These are phyloP conservation scores for Sordariomycetes sp. DNA, from an alignment of 2,329 filamentous ascomycete species.

Conservation along the genomic window DNA sequence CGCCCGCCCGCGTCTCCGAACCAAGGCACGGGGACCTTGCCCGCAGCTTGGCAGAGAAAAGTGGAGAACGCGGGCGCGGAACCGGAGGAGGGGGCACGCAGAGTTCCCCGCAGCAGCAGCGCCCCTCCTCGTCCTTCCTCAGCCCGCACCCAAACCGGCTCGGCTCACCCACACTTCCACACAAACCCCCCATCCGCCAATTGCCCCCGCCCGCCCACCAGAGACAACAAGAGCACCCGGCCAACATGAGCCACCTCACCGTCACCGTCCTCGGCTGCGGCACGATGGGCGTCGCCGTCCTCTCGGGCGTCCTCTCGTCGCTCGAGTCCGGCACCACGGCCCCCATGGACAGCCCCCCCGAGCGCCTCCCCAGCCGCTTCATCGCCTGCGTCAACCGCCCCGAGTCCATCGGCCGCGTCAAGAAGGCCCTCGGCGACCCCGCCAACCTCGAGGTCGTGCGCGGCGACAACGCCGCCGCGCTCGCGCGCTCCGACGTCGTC, in stretches of 20 bases:
- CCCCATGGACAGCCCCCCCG: conserved; percentile 20
- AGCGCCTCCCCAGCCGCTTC: conserved; percentile 58
- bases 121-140: no score
- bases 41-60: no score
- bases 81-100: no score
- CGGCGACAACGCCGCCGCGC: conserved; percentile 58
- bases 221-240: background rate
- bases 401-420: conserved; percentile 57
- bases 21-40: no score
- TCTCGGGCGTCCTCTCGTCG: conserved; percentile 65
- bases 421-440: conserved; percentile 34
- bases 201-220: background rate
- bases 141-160: no score
- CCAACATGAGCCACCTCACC: conserved; percentile 38
- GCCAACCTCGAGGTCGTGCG: conserved; percentile 47
- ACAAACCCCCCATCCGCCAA: no score
- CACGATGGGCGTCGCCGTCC: conserved; percentile 79
- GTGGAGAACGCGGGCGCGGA: no score
- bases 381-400: conserved; percentile 65
- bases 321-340: conserved; percentile 29
- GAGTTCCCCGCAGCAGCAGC: no score
- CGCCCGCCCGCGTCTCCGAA: no score
- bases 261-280: conserved; percentile 74
- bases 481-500: conserved; percentile 56
- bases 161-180: no score